Conservation (phyloP, 2,329 filamentous ascomycete genomes). For the Clathrospora elynae region DNA sequence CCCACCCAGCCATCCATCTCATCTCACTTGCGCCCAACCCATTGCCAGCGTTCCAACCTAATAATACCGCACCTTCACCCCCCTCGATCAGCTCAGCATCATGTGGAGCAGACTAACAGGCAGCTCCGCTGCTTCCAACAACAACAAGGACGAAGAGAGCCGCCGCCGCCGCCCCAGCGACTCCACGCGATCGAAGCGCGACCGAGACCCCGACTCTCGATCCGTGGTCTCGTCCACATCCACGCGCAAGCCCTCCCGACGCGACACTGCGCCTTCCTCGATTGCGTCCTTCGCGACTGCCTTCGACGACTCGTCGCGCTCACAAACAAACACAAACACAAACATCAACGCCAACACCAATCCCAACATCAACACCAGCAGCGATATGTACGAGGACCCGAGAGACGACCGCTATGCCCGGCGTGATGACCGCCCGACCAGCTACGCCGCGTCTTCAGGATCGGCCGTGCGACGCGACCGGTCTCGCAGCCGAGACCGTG, state of each 20-base stretch:
- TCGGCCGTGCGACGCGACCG: slow-evolving; percentile 36
- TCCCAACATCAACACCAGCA: slow-evolving; percentile 22
- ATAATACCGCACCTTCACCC: slow-evolving; percentile 24
- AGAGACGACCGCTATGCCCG: slow-evolving; percentile 31
- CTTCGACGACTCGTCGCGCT: slow-evolving; percentile 36
- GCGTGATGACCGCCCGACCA: slow-evolving; percentile 38
- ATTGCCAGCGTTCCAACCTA: slow-evolving; percentile 18
- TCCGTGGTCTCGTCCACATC: slow-evolving; percentile 46
- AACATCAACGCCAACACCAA: too few relatives aligned
- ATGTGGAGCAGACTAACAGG: slow-evolving; percentile 50
- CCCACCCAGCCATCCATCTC: slow-evolving; percentile 14
- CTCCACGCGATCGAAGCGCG: slow-evolving; percentile 41
- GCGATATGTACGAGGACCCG: slow-evolving; percentile 42
- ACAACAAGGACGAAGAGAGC: slow-evolving; percentile 35
- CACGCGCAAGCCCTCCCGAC: slow-evolving; percentile 39
- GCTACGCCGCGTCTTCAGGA: slow-evolving; percentile 37
- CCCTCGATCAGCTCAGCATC: slow-evolving; percentile 16
- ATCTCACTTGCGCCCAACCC: slow-evolving; percentile 30
- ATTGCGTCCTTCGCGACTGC: slow-evolving; percentile 50
- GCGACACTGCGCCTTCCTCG: slow-evolving; percentile 40
- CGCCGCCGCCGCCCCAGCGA: slow-evolving; percentile 32
- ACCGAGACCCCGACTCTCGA: slow-evolving; percentile 34
- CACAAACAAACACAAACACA: slow-evolving; percentile 13
- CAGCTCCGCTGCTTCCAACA: slow-evolving; percentile 35
- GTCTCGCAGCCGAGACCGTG: slow-evolving; percentile 40